Percentiles rank a stretch among this genome's conserved stretches.
Conservation (phyloP, 352 stramenopile genomes). For the Phytophthora gonapodyides region DNA sequence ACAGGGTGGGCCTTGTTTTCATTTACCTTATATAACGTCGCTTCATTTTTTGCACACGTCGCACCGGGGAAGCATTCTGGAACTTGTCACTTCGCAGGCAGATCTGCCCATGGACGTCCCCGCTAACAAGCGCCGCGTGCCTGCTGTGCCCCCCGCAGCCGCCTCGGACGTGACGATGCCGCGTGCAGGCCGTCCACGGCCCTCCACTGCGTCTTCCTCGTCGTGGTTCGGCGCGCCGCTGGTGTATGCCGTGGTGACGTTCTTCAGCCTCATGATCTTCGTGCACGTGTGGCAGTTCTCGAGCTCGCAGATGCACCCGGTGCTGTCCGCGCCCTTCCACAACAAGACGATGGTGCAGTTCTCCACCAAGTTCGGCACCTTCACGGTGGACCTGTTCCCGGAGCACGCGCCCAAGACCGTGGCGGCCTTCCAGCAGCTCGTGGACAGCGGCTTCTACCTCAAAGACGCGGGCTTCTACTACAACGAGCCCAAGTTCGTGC, state of each 20-base stretch:
- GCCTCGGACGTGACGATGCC: constrained; percentile 23
- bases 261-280: constrained; percentile 62
- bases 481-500: constrained; percentile 80
- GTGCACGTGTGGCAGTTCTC: constrained; percentile 76
- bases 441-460: constrained; percentile 69
- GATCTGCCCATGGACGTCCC: constrained; percentile 28
- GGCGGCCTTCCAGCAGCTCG: constrained; percentile 69
- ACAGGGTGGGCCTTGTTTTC: too few species aligned
- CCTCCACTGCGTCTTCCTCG: constrained; percentile 7
- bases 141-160: neutral
- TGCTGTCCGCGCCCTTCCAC: constrained; percentile 65
- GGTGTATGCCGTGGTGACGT: constrained; percentile 47
- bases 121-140: constrained; percentile 36
- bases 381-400: constrained; percentile 81
- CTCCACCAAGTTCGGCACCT: constrained; percentile 74
- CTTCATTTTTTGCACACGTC: too few species aligned
- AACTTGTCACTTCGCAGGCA: too few species aligned
- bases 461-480: constrained; percentile 84
- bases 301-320: constrained; percentile 37
- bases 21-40: too few species aligned
- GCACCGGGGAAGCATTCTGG: too few species aligned
- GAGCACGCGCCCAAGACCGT: constrained; percentile 80
- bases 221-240: constrained; percentile 50
- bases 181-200: constrained; percentile 8
- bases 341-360: constrained; percentile 87